Conservation (phyloP, 345 rosid genomes). For the Moricandia arvensis region DNA sequence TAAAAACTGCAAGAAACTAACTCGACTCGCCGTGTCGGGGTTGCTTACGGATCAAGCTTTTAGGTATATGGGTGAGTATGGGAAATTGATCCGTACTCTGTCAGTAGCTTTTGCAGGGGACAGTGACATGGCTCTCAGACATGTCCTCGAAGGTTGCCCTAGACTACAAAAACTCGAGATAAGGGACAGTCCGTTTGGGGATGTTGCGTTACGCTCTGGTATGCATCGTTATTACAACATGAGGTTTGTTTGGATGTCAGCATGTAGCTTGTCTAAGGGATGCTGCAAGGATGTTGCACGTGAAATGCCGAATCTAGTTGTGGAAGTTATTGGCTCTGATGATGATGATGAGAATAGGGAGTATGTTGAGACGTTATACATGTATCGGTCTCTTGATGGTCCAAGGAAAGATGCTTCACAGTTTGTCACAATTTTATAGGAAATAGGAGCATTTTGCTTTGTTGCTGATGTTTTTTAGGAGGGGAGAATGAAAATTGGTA, state of each 20-base stretch:
- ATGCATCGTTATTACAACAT: constrained; percentile 78
- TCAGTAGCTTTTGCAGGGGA: constrained; percentile 96
- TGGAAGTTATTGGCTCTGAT: constrained; percentile 58
- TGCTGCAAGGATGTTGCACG: constrained; percentile 70
- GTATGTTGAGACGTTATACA: too few species aligned
- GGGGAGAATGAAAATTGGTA: too few species aligned
- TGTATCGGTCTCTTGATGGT: too few species aligned
- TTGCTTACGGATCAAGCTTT: constrained; percentile 83
- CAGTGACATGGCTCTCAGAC: constrained; percentile 68
- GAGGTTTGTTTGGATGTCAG: constrained; percentile 96
- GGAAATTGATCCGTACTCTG: constrained; percentile 67
- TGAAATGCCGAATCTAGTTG: constrained; percentile 62
- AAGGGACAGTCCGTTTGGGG: constrained; percentile 94
- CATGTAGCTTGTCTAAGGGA: constrained; percentile 58
- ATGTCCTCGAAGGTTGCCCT: constrained; percentile 80
- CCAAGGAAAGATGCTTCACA: too few species aligned
- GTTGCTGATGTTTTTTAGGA: too few species aligned
- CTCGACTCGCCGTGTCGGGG: constrained; percentile 79
- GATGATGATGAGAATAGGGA: constrained; percentile 39
- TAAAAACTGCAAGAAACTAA: constrained; percentile 82
- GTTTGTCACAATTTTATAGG: too few species aligned
- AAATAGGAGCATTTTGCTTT: too few species aligned
- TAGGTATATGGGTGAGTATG: constrained; percentile 70
- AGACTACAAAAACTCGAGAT: too few species aligned
- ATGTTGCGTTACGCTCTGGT: constrained; percentile 69